Conservation (phyloP, 441 rosid species). For the Corymbia citriodora region DNA sequence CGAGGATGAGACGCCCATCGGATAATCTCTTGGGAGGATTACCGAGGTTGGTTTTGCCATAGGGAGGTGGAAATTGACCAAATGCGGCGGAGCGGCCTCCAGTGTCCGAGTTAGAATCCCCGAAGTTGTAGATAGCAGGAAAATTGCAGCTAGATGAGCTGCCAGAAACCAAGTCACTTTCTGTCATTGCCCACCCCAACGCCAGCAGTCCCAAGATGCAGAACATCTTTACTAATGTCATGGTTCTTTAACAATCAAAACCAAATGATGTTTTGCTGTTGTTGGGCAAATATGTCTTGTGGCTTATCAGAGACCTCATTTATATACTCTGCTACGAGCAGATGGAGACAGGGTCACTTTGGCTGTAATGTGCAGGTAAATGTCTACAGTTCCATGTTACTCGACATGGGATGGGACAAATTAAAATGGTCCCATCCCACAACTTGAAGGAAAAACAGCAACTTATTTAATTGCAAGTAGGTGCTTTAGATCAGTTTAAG, state of each 20-base stretch:
- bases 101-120: slow-evolving; percentile 2
- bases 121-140: slow-evolving; percentile 4
- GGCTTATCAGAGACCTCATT: background rate
- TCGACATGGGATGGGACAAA: background rate
- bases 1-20: slow-evolving; percentile 1
- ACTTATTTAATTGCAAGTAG: background rate
- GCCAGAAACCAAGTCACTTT: background rate
- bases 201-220: background rate
- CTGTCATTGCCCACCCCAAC: background rate
- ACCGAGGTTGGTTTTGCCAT: background rate
- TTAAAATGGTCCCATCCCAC: background rate
- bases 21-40: background rate
- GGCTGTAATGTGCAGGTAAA: background rate
- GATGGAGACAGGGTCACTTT: background rate
- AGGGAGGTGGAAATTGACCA: background rate
- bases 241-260: background rate
- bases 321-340: background rate
- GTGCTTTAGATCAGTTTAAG: background rate
- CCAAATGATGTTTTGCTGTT: background rate
- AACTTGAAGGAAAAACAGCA: background rate
- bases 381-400: background rate
- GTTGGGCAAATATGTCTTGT: background rate
- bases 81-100: background rate
- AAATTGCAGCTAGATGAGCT: background rate
- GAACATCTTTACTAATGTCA: background rate